Percentiles rank a stretch among this genome's conserved stretches.
Evolutionary conservation across 352 stramenopile species (phyloP).

Genomic region (Phytophthora fragariae): DNA sequence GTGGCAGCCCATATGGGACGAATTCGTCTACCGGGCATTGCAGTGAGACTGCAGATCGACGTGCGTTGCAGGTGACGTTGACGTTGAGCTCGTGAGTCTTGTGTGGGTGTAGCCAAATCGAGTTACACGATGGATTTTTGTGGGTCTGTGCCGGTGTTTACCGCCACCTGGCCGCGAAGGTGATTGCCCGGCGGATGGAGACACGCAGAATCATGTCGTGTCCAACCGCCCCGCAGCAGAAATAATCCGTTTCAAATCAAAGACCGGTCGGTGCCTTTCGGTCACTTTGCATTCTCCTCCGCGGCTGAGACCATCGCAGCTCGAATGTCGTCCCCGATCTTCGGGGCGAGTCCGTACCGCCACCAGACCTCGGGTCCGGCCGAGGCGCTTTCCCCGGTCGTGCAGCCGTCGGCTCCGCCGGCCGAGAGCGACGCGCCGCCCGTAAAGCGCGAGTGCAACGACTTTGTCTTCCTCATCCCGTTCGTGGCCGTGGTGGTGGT

Average conservation of each 20-base stretch:
- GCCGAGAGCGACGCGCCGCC: slow-evolving; percentile 12
- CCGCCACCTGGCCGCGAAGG: not conserved
- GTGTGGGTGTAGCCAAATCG: not conserved
- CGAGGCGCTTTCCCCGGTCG: slow-evolving; percentile 17
- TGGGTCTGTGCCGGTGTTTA: slow-evolving; percentile 8
- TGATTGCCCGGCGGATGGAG: slow-evolving; percentile 9
- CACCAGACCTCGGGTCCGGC: slow-evolving; percentile 20
- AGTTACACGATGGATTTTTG: not conserved
- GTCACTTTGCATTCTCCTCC: not conserved
- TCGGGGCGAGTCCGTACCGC: slow-evolving; percentile 30
- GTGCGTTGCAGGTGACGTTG: not conserved
- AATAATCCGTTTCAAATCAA: slow-evolving; percentile 16
- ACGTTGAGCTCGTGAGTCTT: not conserved
- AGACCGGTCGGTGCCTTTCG: not conserved
- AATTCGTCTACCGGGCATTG: slow-evolving; percentile 8
- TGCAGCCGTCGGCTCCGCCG: slow-evolving; percentile 19
- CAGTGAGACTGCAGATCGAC: slow-evolving; percentile 2
- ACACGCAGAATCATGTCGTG: slow-evolving; percentile 5
- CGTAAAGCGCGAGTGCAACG: slow-evolving; percentile 68
- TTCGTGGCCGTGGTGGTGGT: slow-evolving; percentile 65
- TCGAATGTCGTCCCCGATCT: slow-evolving; percentile 33
- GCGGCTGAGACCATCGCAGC: not conserved
- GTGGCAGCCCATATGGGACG: slow-evolving; percentile 17
- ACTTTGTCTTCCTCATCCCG: slow-evolving; percentile 77
- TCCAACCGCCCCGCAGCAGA: slow-evolving; percentile 18